Evolutionary conservation across 2,329 filamentous ascomycete genomes (phyloP).

Genomic region (Colletotrichum tropicicola): DNA sequence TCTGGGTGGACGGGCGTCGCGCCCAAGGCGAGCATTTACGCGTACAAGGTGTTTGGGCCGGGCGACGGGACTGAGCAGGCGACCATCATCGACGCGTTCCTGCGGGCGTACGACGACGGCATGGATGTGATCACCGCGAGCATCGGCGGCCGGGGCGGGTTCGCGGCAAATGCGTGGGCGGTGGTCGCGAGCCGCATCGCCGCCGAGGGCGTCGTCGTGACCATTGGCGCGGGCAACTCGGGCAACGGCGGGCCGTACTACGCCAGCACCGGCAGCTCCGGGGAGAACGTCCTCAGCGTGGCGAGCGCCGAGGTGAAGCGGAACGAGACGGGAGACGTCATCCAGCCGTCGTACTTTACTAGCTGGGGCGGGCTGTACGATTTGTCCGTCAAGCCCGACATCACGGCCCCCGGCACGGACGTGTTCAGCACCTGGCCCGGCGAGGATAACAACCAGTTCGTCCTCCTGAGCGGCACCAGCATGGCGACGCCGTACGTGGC

Average conservation of each 20-base stretch:
- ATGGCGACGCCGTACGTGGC: slow-evolving; percentile 59
- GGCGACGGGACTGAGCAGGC: slow-evolving; percentile 23
- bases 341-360: slow-evolving; percentile 45
- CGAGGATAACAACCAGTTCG: slow-evolving; percentile 38
- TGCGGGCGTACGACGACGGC: slow-evolving; percentile 40
- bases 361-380: slow-evolving; percentile 44
- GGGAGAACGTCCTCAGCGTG: slow-evolving; percentile 47
- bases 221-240: slow-evolving; percentile 51
- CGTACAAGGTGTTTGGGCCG: slow-evolving; percentile 37
- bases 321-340: not conserved
- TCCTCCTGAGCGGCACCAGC: slow-evolving; percentile 55
- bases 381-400: slow-evolving; percentile 51
- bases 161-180: slow-evolving; percentile 45
- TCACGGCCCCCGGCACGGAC: slow-evolving; percentile 51
- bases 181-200: slow-evolving; percentile 49
- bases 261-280: slow-evolving; percentile 46
- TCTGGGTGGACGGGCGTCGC: slow-evolving; percentile 35
- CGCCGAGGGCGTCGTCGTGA: slow-evolving; percentile 51
- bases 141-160: slow-evolving; percentile 36
- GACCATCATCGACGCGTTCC: slow-evolving; percentile 33
- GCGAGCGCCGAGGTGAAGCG: slow-evolving; percentile 45
- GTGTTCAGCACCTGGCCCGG: slow-evolving; percentile 47
- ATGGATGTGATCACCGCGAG: slow-evolving; percentile 39
- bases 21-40: slow-evolving; percentile 33
- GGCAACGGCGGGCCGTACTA: slow-evolving; percentile 49